Evolutionary conservation across 306 rosid genomes (phyloP).

Genomic region (Vicia sativa): DNA sequence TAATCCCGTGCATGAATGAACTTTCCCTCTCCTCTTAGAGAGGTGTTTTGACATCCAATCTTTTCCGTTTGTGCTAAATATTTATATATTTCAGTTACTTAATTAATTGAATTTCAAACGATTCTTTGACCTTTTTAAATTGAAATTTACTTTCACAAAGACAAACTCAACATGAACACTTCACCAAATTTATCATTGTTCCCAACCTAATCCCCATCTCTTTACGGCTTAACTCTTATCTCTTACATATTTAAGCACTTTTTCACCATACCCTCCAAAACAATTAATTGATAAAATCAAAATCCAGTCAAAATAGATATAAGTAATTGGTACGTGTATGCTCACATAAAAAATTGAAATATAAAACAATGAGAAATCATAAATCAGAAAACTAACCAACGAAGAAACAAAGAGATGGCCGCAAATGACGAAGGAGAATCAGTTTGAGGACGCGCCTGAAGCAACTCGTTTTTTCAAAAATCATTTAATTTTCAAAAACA

Average conservation of each 20-base stretch:
- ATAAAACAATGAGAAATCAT: too few species aligned
- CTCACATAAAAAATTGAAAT: too few species aligned
- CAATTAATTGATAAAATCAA: not conserved
- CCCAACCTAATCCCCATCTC: slow-evolving; percentile 38
- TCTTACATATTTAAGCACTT: not conserved
- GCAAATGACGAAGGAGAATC: too few species aligned
- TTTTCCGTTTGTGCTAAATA: slow-evolving; percentile 1
- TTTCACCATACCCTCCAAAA: not conserved
- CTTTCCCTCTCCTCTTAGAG: slow-evolving; percentile 15
- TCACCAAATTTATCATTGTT: slow-evolving; percentile 33
- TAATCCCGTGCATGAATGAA: slow-evolving; percentile 20
- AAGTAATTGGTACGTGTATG: not conserved
- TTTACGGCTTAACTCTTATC: slow-evolving; percentile 28
- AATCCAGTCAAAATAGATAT: not conserved
- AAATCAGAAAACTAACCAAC: too few species aligned
- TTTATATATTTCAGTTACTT: not conserved
- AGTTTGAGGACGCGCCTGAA: too few species aligned
- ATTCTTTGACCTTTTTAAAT: not conserved
- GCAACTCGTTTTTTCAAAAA: too few species aligned
- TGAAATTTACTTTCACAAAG: slow-evolving; percentile 17
- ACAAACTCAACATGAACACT: slow-evolving; percentile 30
- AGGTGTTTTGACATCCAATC: slow-evolving; percentile 46
- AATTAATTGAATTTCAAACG: slow-evolving; percentile 24
- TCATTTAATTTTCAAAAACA: too few species aligned
- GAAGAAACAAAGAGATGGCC: too few species aligned